Evolutionary conservation across 331 rosid genomes (phyloP).

Genomic region (Erythrophleum ivorense): DNA sequence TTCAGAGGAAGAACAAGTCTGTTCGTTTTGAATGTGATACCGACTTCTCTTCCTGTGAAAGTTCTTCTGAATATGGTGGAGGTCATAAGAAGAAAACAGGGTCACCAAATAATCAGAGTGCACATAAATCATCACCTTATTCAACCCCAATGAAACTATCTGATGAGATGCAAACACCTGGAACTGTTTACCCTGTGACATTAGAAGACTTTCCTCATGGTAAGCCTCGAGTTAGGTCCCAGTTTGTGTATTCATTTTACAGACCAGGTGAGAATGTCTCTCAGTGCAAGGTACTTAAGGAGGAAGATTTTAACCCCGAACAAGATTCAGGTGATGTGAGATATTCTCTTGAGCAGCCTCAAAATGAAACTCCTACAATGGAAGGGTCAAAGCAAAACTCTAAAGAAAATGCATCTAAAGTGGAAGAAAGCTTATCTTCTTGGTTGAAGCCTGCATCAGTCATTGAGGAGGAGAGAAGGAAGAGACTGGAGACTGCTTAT

Average conservation of each 20-base stretch:
- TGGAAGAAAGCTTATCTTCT: conserved; percentile 70
- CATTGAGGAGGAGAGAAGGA: conserved; percentile 43
- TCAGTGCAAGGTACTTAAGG: conserved; percentile 52
- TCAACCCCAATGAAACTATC: conserved; percentile 85
- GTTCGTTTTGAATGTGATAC: conserved; percentile 74
- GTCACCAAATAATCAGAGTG: conserved; percentile 59
- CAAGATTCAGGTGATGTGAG: conserved; percentile 54
- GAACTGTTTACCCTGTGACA: conserved; percentile 82
- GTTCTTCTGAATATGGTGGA: conserved; percentile 54
- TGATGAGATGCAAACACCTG: conserved; percentile 95
- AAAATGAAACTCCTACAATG: conserved; percentile 48
- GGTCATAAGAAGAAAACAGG: conserved; percentile 42
- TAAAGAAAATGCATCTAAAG: conserved; percentile 47
- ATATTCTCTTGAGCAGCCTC: conserved; percentile 51
- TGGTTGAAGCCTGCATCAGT: conserved; percentile 66
- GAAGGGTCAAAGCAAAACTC: conserved; percentile 42
- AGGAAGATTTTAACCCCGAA: conserved; percentile 49
- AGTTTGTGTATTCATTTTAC: conserved; percentile 62
- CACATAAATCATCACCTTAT: conserved; percentile 60
- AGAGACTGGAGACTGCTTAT: conserved; percentile 34
- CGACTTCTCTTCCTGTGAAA: conserved; percentile 52
- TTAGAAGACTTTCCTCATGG: conserved; percentile 54
- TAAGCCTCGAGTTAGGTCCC: conserved; percentile 70
- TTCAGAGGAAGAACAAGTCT: conserved; percentile 63
- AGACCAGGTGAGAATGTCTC: conserved; percentile 53